Evolutionary conservation across 352 stramenopile species (phyloP).

Genomic region (Phytophthora citrophthora): DNA sequence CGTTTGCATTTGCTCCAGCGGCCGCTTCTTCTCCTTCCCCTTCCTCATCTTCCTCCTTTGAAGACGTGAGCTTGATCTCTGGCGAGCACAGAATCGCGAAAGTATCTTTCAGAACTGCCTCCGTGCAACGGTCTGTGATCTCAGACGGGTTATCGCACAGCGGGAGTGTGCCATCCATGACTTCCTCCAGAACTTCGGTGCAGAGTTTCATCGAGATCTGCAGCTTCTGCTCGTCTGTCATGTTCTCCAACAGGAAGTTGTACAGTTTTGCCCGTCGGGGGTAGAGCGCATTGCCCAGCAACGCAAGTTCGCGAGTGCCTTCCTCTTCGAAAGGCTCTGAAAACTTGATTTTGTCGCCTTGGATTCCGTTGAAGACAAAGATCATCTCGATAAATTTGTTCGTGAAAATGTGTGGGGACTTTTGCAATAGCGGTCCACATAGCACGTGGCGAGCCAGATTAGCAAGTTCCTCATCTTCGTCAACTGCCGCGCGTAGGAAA

Average conservation of each 20-base stretch:
- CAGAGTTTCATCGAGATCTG: slow-evolving; percentile 95
- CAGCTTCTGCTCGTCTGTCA: slow-evolving; percentile 97
- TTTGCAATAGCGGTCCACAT: slow-evolving; percentile 89
- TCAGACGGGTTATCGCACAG: slow-evolving; percentile 78
- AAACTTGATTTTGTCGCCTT: slow-evolving; percentile 65
- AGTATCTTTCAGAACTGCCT: slow-evolving; percentile 89
- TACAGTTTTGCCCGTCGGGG: slow-evolving; percentile 91
- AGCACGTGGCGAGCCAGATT: slow-evolving; percentile 94
- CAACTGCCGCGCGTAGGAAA: slow-evolving; percentile 94
- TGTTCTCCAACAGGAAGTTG: slow-evolving; percentile 93
- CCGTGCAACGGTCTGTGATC: slow-evolving; percentile 84
- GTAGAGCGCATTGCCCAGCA: slow-evolving; percentile 64
- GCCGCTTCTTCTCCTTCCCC: slow-evolving; percentile 69
- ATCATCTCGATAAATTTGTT: slow-evolving; percentile 98
- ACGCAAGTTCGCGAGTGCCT: slow-evolving; percentile 63
- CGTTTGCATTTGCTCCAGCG: slow-evolving; percentile 37
- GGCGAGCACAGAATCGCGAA: slow-evolving; percentile 88
- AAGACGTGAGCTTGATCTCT: slow-evolving; percentile 84
- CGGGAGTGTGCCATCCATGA: slow-evolving; percentile 79
- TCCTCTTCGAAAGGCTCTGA: slow-evolving; percentile 70
- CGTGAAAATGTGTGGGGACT: slow-evolving; percentile 94
- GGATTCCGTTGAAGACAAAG: slow-evolving; percentile 95
- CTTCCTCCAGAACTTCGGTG: slow-evolving; percentile 93
- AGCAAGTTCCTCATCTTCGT: slow-evolving; percentile 93
- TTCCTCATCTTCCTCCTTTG: slow-evolving; percentile 63